Evolutionary conservation across 176 grass and related monocot genomes (phyloP).

Genomic region (Oryza nivara): DNA sequence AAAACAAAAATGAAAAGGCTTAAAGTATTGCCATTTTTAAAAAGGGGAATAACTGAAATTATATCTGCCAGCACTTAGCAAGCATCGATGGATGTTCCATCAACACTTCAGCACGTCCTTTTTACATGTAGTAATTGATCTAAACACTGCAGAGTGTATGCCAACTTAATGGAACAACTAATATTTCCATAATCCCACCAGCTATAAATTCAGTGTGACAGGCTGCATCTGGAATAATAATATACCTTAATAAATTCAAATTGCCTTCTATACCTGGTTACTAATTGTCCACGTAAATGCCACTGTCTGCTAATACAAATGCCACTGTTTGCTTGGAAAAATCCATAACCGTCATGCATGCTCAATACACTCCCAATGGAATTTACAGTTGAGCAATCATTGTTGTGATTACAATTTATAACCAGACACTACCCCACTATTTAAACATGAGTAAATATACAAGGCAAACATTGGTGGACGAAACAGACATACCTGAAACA

Average conservation of each 20-base stretch:
- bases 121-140: background rate
- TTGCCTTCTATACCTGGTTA: background rate
- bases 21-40: background rate
- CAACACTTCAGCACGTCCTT: background rate
- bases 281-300: background rate
- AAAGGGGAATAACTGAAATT: background rate
- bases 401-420: background rate
- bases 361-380: background rate
- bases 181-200: background rate
- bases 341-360: background rate
- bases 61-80: background rate
- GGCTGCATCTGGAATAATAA: background rate
- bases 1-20: background rate
- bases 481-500: conserved; percentile 48
- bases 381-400: background rate
- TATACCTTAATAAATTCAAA: background rate
- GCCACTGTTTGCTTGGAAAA: background rate
- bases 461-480: background rate
- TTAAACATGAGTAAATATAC: background rate
- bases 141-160: background rate
- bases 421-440: background rate
- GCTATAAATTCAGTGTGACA: background rate
- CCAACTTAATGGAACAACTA: background rate
- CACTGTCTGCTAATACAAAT: background rate
- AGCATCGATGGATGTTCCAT: background rate